Evolutionary conservation across 2,329 filamentous ascomycete genomes (phyloP).

Genomic region (Ophiostoma tasmaniense): DNA sequence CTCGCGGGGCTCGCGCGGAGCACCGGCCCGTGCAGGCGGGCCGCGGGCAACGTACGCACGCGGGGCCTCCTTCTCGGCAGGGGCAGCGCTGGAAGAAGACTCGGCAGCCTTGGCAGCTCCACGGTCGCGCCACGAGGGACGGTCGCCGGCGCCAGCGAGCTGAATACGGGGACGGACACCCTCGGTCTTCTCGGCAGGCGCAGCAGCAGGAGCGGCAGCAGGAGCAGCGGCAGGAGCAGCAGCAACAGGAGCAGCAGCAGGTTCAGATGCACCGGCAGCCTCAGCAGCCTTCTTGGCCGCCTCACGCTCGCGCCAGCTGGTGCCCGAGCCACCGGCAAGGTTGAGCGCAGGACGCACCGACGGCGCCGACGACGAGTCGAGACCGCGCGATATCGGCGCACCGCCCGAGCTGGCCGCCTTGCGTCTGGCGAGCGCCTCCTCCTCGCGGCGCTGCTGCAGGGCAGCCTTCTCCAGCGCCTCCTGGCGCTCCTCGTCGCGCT

Average conservation of each 20-base stretch:
- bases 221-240: slow-evolving; percentile 27
- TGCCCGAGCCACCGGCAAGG: slow-evolving; percentile 40
- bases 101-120: slow-evolving; percentile 39
- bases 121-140: slow-evolving; percentile 47
- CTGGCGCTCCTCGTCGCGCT: slow-evolving; percentile 58
- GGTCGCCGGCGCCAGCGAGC: slow-evolving; percentile 32
- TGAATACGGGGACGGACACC: slow-evolving; percentile 45
- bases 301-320: slow-evolving; percentile 66
- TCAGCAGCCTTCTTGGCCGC: slow-evolving; percentile 37
- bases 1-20: slow-evolving; percentile 35
- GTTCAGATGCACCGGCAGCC: neutral
- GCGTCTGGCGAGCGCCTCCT: slow-evolving; percentile 63
- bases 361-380: slow-evolving; percentile 40
- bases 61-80: slow-evolving; percentile 21
- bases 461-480: slow-evolving; percentile 57
- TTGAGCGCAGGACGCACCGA: slow-evolving; percentile 51
- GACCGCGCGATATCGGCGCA: slow-evolving; percentile 40
- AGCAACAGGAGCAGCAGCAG: slow-evolving; percentile 26
- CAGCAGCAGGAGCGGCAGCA: slow-evolving; percentile 25
- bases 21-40: slow-evolving; percentile 36
- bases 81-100: slow-evolving; percentile 13
- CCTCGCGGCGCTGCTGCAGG: slow-evolving; percentile 72
- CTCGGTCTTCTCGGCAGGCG: slow-evolving; percentile 35
- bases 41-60: slow-evolving; percentile 32
- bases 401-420: neutral